Conservation (phyloP, 169 alveolate species). For the Plasmodium coatneyi region DNA sequence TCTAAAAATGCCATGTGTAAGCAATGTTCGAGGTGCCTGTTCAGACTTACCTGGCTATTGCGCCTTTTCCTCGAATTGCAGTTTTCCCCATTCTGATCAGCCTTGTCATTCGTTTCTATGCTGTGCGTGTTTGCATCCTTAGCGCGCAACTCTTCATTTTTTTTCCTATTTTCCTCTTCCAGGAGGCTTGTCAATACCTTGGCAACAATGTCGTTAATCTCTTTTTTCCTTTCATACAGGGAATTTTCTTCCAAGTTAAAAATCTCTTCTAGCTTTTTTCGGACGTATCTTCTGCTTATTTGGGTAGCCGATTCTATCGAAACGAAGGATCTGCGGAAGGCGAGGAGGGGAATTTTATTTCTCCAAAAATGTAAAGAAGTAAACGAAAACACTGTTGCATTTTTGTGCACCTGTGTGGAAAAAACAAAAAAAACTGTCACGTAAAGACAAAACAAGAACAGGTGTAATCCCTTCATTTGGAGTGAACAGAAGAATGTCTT, state of each 20-base stretch:
- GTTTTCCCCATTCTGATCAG: neutral
- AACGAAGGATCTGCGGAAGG: slow-evolving; percentile 55
- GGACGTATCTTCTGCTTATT: slow-evolving; percentile 64
- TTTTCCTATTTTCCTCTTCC: slow-evolving; percentile 51
- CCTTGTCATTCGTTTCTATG: slow-evolving; percentile 24
- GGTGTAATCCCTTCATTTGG: neutral
- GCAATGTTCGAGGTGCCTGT: neutral
- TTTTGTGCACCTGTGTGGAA: neutral
- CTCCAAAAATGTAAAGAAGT: neutral
- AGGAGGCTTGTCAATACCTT: slow-evolving; percentile 55
- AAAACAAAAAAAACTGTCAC: neutral
- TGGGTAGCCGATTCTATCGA: slow-evolving; percentile 71
- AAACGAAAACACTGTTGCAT: neutral
- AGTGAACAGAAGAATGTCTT: slow-evolving; percentile 13
- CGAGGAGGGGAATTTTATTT: neutral
- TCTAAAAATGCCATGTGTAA: neutral
- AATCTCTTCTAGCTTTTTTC: slow-evolving; percentile 69
- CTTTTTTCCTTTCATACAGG: slow-evolving; percentile 66
- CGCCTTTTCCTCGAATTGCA: neutral
- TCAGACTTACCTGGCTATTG: neutral
- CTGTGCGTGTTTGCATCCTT: slow-evolving; percentile 3
- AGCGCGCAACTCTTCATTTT: slow-evolving; percentile 2
- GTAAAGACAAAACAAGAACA: neutral
- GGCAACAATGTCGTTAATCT: slow-evolving; percentile 66
- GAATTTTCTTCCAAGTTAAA: slow-evolving; percentile 67